A percentile compares a stretch with the other conserved stretches of the same genome.
These are phyloP conservation scores for Colletotrichum magnum DNA, from an alignment of 2,329 filamentous ascomycete species.

Conservation along the genomic window DNA sequence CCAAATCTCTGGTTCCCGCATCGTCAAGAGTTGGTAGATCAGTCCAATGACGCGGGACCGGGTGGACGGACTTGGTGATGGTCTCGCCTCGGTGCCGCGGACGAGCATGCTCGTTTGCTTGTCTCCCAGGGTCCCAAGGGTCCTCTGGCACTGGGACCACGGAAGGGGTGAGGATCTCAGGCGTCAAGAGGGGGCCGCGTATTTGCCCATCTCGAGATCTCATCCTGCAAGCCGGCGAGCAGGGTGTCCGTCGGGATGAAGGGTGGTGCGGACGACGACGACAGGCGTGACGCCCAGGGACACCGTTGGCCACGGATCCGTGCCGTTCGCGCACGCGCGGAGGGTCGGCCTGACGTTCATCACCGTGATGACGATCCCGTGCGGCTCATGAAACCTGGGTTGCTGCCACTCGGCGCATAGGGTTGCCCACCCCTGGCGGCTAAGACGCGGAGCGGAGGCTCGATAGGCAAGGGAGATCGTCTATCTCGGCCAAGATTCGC, in stretches of 20 bases:
- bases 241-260: not conserved
- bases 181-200: slow-evolving; percentile 28
- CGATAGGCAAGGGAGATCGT: slow-evolving; percentile 20
- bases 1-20: slow-evolving; percentile 21
- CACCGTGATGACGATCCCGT: slow-evolving; percentile 4
- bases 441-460: slow-evolving; percentile 6
- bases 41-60: slow-evolving; percentile 12
- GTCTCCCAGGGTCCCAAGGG: slow-evolving; percentile 18
- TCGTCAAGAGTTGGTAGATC: not conserved
- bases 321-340: not conserved
- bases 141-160: slow-evolving; percentile 17
- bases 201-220: slow-evolving; percentile 32
- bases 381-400: slow-evolving; percentile 9
- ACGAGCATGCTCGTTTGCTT: slow-evolving; percentile 12
- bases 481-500: slow-evolving; percentile 8
- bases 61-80: slow-evolving; percentile 19
- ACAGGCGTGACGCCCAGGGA: slow-evolving; percentile 36
- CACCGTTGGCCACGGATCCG: not conserved
- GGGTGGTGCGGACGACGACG: slow-evolving; percentile 1
- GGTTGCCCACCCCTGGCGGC: slow-evolving; percentile 6
- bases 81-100: slow-evolving; percentile 19
- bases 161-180: slow-evolving; percentile 26
- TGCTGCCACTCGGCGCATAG: slow-evolving; percentile 31
- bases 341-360: slow-evolving; percentile 3
- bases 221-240: slow-evolving; percentile 8